Percentiles rank a stretch among this genome's conserved stretches.
These are phyloP conservation scores for Crithidia bombi DNA, from an alignment of 208 protist species.

Conservation along the genomic window DNA sequence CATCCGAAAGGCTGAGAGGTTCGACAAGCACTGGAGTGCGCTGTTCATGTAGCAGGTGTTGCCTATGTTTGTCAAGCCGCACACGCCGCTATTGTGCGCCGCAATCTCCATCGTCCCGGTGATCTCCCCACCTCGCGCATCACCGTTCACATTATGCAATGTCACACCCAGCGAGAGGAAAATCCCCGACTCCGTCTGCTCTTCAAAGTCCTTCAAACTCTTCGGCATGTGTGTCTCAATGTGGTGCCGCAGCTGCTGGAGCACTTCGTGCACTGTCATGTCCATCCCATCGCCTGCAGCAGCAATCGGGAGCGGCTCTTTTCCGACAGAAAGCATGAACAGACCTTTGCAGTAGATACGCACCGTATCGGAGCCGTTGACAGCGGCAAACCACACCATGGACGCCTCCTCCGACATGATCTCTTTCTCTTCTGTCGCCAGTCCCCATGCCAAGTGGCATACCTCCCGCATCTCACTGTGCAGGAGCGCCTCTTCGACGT, in stretches of 20 bases:
- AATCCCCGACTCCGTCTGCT: slow-evolving; percentile 17
- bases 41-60: slow-evolving; percentile 96
- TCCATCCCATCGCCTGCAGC: slow-evolving; percentile 35
- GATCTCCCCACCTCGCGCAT: slow-evolving; percentile 25
- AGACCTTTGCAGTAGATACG: slow-evolving; percentile 29
- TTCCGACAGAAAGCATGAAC: slow-evolving; percentile 21
- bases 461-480: slow-evolving; percentile 52
- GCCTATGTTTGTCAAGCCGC: slow-evolving; percentile 87
- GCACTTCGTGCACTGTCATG: slow-evolving; percentile 31
- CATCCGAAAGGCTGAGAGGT: slow-evolving; percentile 77
- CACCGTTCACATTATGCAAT: slow-evolving; percentile 30
- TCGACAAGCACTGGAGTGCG: slow-evolving; percentile 86
- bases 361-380: slow-evolving; percentile 38
- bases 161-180: slow-evolving; percentile 32
- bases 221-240: slow-evolving; percentile 31
- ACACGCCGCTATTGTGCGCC: slow-evolving; percentile 49
- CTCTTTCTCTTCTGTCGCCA: slow-evolving; percentile 34
- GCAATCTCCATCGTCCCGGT: slow-evolving; percentile 37
- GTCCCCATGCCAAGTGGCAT: slow-evolving; percentile 39
- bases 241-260: slow-evolving; percentile 23
- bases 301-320: slow-evolving; percentile 7
- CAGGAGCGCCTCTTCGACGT: slow-evolving; percentile 46
- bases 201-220: slow-evolving; percentile 17
- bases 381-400: slow-evolving; percentile 43
- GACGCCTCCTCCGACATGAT: slow-evolving; percentile 35